Base-by-base conservation (phyloP, 108 stramenopile species). In the Cyclotella baltica region DNA sequence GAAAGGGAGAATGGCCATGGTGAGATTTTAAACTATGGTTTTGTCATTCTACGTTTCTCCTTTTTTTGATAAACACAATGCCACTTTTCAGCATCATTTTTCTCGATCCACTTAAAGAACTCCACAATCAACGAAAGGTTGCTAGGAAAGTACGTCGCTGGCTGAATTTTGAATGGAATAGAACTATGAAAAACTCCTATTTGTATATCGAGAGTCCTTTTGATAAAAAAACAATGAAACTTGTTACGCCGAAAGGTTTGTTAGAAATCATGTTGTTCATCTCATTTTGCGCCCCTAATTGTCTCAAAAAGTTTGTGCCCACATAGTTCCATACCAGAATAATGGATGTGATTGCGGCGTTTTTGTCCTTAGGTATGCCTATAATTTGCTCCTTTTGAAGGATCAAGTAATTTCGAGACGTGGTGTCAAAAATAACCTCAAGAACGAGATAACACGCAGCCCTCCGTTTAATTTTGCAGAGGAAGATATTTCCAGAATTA, bases 271-370 rank as follows among this genome's bases (percentile, higher is more conserved):
- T 69, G 11, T 18, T 52, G 10, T 46, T 63, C 20, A 30, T 52
- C 18, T 47, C 35, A 36, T n/a, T 18, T 55, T 10, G 0, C 43
- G 31, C 63, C 51, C 30, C 2, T 62, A 18, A 23, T 38, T 31
- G 33, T 81, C 34, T 72, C 47, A 15, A 56, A 1, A 25, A 59
- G 57, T 35, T 58, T 38, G 29, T 37, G 20, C 31, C 67, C 31
- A 2, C 70, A n/a, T n/a, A 92, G 93, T 96, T 72, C 93, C 96
- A 10, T 86, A 81, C 29, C 96, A 96, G 65, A 80, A 90, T 55
- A 96, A 96, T 67, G 67, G 81, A 3, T 95, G 89, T 62, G 96
- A 96, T 84, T 95, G 96, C 70, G 96, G 96, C 3, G 93, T 96
- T n/a, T 96, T 95, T 79, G 93, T 94, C 10, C 93, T 91, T 57